Base-by-base conservation (phyloP, 2,329 filamentous ascomycete species). In the Sporothrix phasma region DNA sequence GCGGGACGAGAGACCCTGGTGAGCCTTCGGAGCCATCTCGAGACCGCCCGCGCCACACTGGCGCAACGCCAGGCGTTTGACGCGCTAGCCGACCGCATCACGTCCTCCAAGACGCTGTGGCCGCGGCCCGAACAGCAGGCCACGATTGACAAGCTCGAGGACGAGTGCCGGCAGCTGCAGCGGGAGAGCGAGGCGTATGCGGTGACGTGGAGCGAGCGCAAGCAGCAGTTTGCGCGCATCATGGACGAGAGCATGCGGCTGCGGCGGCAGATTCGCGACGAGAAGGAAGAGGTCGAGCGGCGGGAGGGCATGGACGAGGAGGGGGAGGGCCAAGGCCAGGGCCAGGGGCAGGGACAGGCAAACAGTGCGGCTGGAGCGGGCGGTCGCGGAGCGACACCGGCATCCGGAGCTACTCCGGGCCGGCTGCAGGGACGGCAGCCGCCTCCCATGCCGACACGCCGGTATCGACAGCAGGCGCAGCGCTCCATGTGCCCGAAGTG, bases 201-300 rank as follows among this genome's bases (percentile, higher is more conserved):
- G 58, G 83, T 81, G 68, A 94, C 90, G 0, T 97, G 92, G 92
- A 80, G 84, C 47, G 92, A 96, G 75, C 82, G 93, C 45, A 81
- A 88, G 67, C 89, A 91, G 69, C 91, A 96, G 75, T 96, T 97
- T 74, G 89, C 88, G 65, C 83, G 85, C 64, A 92, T 97, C 71
- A 89, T 96, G 73, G 89, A 92, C 66, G 93, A 97, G 77, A 91
- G 91, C n/a, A 89, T 89, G 83, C 82, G 90, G 68, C 81, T 97
- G 74, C 81, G 92, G 65, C 82, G 90, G 58, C 81, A 95, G 73
- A 96, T 97, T 71, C 86, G 92, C 66, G 92, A 96, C 71, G 93
- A 97, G 79, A 96, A 96, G 77, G 92, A 96, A 74, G 92, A 96
- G 76, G 90, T 94, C 0, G 92, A 96, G 76, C 81, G 90, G 47